These are phyloP conservation scores for Globisporangium uncinulatum DNA, from an alignment of 352 stramenopile genomes.

Conservation along the genomic window DNA sequence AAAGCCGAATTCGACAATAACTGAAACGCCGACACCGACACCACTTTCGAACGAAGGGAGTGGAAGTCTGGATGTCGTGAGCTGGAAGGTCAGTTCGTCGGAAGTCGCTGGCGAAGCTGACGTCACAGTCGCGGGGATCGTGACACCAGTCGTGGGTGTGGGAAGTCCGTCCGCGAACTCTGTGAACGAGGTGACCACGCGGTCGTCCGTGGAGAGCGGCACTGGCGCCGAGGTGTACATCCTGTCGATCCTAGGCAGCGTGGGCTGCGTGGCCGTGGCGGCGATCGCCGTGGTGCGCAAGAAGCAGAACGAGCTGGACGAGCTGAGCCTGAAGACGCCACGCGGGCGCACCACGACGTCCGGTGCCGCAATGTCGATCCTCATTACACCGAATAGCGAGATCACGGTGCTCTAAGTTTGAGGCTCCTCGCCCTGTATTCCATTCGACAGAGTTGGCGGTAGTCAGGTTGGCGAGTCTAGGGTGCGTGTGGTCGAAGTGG, in stretches of 20 bases:
- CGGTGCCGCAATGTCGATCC: constrained; percentile 21
- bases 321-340: constrained; percentile 53
- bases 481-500: too few species aligned
- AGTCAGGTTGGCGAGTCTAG: too few species aligned
- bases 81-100: neutral
- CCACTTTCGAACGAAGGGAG: constrained; percentile 13
- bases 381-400: constrained; percentile 48
- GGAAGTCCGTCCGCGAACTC: constrained; percentile 7
- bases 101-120: constrained; percentile 11
- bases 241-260: constrained; percentile 21
- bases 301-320: constrained; percentile 62
- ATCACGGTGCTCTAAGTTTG: constrained; percentile 25
- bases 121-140: neutral
- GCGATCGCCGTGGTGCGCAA: constrained; percentile 57
- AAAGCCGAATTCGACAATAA: constrained; percentile 16
- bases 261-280: constrained; percentile 37
- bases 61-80: neutral
- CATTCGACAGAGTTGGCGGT: neutral
- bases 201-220: constrained; percentile 7
- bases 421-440: neutral
- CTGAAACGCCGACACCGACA: constrained; percentile 8
- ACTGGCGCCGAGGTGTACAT: constrained; percentile 29
- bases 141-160: constrained; percentile 8
- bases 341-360: constrained; percentile 21
- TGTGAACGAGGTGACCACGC: constrained; percentile 25